Percentiles rank a stretch among this genome's conserved stretches.
Conservation (phyloP, 1,284 basidiomycete species). For the Trametes versicolor region DNA sequence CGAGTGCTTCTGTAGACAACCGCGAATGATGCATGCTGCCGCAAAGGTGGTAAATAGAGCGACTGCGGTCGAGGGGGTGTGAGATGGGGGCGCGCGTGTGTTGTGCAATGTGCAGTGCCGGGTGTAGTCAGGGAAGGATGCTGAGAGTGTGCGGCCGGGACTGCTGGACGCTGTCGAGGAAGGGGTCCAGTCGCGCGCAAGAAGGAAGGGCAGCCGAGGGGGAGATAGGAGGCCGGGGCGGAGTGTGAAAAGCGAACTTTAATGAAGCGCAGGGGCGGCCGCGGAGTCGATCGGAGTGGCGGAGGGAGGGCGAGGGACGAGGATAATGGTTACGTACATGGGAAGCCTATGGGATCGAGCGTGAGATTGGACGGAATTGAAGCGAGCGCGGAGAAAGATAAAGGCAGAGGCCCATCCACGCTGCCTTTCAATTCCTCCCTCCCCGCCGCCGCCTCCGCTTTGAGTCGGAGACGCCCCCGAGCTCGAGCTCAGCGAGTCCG, state of each 20-base stretch:
- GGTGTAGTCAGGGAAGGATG: slow-evolving; percentile 11
- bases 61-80: background rate
- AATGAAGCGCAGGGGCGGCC: slow-evolving; percentile 13
- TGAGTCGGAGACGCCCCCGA: slow-evolving; percentile 43
- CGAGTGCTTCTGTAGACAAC: slow-evolving; percentile 4
- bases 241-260: slow-evolving; percentile 1
- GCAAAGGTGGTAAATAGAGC: slow-evolving; percentile 1
- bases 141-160: slow-evolving; percentile 4
- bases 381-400: slow-evolving; percentile 4
- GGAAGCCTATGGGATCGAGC: background rate
- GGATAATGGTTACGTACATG: slow-evolving; percentile 26
- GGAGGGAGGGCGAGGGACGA: slow-evolving; percentile 5
- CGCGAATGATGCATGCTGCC: background rate
- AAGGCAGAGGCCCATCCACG: slow-evolving; percentile 14
- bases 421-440: slow-evolving; percentile 38
- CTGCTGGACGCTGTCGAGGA: background rate
- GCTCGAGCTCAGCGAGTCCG: slow-evolving; percentile 41
- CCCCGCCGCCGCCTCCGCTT: slow-evolving; percentile 42
- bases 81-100: background rate
- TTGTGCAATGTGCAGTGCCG: background rate
- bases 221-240: slow-evolving; percentile 17
- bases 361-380: slow-evolving; percentile 8
- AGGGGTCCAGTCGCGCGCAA: background rate
- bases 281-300: slow-evolving; percentile 24
- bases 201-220: background rate